These are phyloP conservation scores for Phaeophleospora eucalypticola DNA, from an alignment of 2,329 filamentous ascomycete species.

Conservation along the genomic window DNA sequence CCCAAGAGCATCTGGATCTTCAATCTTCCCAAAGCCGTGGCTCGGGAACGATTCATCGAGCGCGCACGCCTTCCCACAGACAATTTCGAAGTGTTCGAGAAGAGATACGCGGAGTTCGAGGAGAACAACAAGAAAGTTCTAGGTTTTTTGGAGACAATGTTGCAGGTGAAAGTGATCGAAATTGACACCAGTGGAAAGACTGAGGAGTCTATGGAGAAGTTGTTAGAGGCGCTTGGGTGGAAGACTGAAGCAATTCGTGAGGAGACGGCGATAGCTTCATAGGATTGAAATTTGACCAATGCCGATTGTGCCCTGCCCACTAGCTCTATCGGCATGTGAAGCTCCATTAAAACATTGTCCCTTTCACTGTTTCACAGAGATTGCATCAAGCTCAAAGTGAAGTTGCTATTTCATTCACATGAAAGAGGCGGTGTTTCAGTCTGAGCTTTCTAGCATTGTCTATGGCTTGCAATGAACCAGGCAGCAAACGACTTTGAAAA, in stretches of 20 bases:
- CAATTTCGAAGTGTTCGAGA: slow-evolving; percentile 6
- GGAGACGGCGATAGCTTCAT: no score
- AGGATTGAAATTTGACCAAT: no score
- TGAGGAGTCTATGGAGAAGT: background rate
- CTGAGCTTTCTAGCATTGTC: no score
- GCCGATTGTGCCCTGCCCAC: no score
- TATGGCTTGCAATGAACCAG: no score
- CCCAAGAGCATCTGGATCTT: slow-evolving; percentile 4
- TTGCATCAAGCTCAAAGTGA: no score
- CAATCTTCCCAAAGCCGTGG: slow-evolving; percentile 1
- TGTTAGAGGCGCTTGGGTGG: background rate
- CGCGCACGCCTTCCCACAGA: slow-evolving; percentile 1
- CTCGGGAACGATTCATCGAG: slow-evolving; percentile 2
- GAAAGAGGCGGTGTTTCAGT: no score
- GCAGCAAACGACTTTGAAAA: no score
- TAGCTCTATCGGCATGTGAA: no score
- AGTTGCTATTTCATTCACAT: no score
- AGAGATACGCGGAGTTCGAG: slow-evolving; percentile 7
- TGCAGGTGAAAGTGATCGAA: background rate
- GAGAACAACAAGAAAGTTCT: background rate
- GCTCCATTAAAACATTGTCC: no score
- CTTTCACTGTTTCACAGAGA: no score
- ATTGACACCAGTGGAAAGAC: slow-evolving; percentile 6
- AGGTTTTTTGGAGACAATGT: background rate
- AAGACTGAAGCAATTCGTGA: background rate